Conservation (phyloP, 352 stramenopile genomes). For the Phytophthora capsici region DNA sequence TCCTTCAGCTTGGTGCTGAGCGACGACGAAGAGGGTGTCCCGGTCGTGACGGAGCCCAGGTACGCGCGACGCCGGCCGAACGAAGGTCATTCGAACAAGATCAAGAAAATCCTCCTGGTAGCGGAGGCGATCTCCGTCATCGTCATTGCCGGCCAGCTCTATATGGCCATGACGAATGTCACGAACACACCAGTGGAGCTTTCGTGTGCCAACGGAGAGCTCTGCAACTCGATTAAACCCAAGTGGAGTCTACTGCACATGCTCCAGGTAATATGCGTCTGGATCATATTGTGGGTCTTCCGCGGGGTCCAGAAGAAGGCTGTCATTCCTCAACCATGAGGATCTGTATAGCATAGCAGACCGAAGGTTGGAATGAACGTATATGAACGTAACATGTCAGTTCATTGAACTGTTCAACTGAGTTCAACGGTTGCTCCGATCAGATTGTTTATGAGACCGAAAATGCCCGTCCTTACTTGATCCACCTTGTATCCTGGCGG, state of each 20-base stretch:
- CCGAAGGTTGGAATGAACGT: background rate
- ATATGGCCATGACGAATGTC: constrained; percentile 40
- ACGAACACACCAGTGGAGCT: constrained; percentile 44
- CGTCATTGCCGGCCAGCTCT: constrained; percentile 46
- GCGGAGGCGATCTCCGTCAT: constrained; percentile 32
- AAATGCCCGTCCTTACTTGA: constrained; percentile 22
- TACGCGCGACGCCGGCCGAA: constrained; percentile 15
- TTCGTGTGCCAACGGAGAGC: constrained; percentile 58
- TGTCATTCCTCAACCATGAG: constrained; percentile 27
- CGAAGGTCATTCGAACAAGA: constrained; percentile 33
- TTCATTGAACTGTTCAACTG: no score
- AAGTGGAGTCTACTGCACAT: constrained; percentile 41
- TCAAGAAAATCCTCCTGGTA: constrained; percentile 37
- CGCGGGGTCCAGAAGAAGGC: constrained; percentile 38
- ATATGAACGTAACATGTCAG: constrained; percentile 5
- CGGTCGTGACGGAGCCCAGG: constrained; percentile 28
- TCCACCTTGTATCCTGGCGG: constrained; percentile 1
- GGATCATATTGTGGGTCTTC: constrained; percentile 38
- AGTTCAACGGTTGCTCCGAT: no score
- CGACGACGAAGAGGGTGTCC: constrained; percentile 30
- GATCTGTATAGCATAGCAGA: constrained; percentile 4
- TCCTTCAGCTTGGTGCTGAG: constrained; percentile 35
- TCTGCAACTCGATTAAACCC: constrained; percentile 46
- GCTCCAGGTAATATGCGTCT: constrained; percentile 40
- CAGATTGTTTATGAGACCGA: constrained; percentile 18